A percentile compares a stretch with the other conserved stretches of the same genome.
Evolutionary conservation across 306 rosid species (phyloP).

Genomic region (Quercus berberidifolia): DNA sequence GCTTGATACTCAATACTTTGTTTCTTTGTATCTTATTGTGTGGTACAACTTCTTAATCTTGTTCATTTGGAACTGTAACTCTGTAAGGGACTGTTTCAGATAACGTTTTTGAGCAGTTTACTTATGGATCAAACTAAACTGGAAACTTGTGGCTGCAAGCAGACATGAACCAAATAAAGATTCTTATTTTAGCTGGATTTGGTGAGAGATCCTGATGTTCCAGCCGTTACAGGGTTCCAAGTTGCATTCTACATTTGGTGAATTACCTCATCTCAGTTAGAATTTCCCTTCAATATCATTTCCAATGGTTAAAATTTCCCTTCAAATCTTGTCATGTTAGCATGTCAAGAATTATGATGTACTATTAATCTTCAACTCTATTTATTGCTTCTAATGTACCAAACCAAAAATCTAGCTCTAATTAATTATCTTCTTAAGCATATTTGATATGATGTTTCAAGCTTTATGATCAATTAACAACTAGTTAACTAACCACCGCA

Average conservation of each 20-base stretch:
- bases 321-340: slow-evolving; percentile 1
- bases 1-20: background rate
- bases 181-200: background rate
- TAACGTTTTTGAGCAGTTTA: background rate
- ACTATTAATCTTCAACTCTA: background rate
- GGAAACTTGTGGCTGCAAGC: background rate
- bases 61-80: background rate
- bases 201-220: slow-evolving; percentile 5
- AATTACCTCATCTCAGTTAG: background rate
- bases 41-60: background rate
- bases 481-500: too few relatives aligned
- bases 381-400: too few relatives aligned
- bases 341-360: background rate
- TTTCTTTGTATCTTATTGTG: background rate
- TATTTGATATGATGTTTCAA: too few relatives aligned
- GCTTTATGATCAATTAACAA: too few relatives aligned
- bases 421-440: too few relatives aligned
- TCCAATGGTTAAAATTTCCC: background rate
- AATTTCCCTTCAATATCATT: background rate
- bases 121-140: background rate
- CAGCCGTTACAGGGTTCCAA: background rate
- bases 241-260: slow-evolving; percentile 3
- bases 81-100: background rate
- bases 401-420: too few relatives aligned
- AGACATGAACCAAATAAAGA: background rate